phyloP scores from a whole-genome alignment of 495 filamentous ascomycete genomes.

The Baudoinia panamericana region DNA sequence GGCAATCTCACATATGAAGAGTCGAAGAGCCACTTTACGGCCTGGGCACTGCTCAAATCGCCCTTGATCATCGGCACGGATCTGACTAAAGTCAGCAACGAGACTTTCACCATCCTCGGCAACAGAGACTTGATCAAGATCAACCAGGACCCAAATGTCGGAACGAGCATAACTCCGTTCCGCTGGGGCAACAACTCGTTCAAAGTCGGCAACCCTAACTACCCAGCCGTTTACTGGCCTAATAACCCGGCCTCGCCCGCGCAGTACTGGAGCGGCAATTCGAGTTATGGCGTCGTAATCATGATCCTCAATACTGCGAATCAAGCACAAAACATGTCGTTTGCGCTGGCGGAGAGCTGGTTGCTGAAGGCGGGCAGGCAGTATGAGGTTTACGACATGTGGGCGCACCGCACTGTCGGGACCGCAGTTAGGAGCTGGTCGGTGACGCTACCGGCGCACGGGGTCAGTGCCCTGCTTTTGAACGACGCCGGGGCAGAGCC shows the following conservation, averaged over 20 bases:
- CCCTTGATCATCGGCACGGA: conserved; percentile 21
- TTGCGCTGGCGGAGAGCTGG: conserved; percentile 22
- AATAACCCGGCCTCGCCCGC: conserved; percentile 19
- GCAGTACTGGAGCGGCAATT: conserved; percentile 20
- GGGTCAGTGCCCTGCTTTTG: conserved; percentile 18
- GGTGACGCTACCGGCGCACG: conserved; percentile 16
- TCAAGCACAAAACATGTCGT: conserved; percentile 10
- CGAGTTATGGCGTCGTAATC: conserved; percentile 20
- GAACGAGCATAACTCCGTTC: conserved; percentile 15
- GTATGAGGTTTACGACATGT: conserved; percentile 22
- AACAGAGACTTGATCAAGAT: conserved; percentile 22
- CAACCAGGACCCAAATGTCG: conserved; percentile 22
- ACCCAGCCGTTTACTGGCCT: conserved; percentile 21
- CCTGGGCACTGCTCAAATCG: conserved; percentile 19
- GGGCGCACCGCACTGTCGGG: conserved; percentile 14
- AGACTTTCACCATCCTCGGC: conserved; percentile 15
- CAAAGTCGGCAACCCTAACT: conserved; percentile 14
- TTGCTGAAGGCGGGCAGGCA: conserved; percentile 16
- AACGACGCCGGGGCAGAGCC: conserved; percentile 21
- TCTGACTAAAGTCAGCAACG: conserved; percentile 13
- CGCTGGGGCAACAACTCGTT: conserved; percentile 17
- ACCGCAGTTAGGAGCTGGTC: conserved; percentile 16
- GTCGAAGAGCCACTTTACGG: conserved; percentile 15
- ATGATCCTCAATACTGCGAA: conserved; percentile 20
- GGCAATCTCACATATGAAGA: conserved; percentile 21